These are phyloP conservation scores for Fraxinus excelsior DNA, from an alignment of 257 asterid species.

Conservation along the genomic window DNA sequence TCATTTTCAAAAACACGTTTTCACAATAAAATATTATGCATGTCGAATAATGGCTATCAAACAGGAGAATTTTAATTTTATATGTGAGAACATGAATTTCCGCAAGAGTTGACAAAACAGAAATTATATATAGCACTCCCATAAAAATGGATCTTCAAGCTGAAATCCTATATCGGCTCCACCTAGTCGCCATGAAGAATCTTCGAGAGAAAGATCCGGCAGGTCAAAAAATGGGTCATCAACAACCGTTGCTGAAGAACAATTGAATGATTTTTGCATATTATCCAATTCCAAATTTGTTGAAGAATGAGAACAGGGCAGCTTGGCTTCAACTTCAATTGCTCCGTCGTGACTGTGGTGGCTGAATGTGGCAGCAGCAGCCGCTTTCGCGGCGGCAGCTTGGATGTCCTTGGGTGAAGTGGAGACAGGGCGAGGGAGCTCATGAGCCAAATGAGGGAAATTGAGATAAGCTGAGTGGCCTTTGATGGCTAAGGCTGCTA, in stretches of 20 bases:
- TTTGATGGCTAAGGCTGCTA: conserved; percentile 59
- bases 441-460: conserved; percentile 47
- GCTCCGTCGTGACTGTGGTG: neutral
- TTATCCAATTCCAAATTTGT: conserved; percentile 24
- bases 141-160: conserved; percentile 46
- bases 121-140: conserved; percentile 32
- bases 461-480: conserved; percentile 56
- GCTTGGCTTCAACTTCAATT: conserved; percentile 25
- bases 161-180: conserved; percentile 47
- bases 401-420: conserved; percentile 50
- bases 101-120: neutral
- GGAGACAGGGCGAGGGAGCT: conserved; percentile 51
- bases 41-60: too few species aligned
- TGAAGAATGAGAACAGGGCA: conserved; percentile 20
- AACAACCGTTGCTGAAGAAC: conserved; percentile 24
- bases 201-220: conserved; percentile 51
- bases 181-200: conserved; percentile 45
- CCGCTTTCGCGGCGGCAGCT: conserved; percentile 56
- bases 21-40: too few species aligned
- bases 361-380: conserved; percentile 21
- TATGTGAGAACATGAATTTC: conserved; percentile 4
- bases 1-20: too few species aligned
- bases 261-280: conserved; percentile 19
- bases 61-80: too few species aligned
- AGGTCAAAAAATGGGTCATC: conserved; percentile 52